These are phyloP conservation scores for Parmelia sp. DNA, from an alignment of 495 filamentous ascomycete genomes.

Conservation along the genomic window DNA sequence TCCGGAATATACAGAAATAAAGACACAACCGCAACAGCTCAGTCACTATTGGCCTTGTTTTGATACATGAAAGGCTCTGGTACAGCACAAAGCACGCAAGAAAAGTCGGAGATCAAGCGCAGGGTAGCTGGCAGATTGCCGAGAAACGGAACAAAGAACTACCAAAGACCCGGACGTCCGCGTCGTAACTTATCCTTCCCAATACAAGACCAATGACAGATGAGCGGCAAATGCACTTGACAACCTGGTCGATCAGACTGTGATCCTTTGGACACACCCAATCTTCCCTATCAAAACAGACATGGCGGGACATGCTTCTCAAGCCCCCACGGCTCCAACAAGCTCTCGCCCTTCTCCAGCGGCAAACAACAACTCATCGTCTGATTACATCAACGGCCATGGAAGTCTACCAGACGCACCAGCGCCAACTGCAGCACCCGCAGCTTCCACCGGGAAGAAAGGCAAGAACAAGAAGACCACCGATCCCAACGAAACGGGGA, in stretches of 20 bases:
- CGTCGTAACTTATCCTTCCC: background rate
- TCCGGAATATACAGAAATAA: background rate
- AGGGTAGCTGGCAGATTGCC: background rate
- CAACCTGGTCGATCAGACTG: background rate
- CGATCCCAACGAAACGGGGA: conserved; percentile 79
- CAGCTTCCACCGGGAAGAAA: conserved; percentile 53
- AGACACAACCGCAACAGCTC: background rate
- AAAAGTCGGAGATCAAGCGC: background rate
- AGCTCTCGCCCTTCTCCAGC: conserved; percentile 23
- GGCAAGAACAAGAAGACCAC: conserved; percentile 58
- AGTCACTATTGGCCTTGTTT: background rate
- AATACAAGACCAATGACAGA: background rate
- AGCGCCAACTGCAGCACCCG: conserved; percentile 31
- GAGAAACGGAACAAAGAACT: conserved; percentile 6
- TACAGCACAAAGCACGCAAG: background rate
- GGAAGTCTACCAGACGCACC: conserved; percentile 27
- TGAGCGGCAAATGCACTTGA: conserved; percentile 10
- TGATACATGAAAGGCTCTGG: background rate
- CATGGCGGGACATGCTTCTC: conserved; percentile 27
- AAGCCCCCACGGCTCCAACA: conserved; percentile 17
- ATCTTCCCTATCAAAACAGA: background rate
- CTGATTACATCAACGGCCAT: conserved; percentile 30
- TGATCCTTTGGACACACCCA: background rate
- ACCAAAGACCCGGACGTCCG: background rate
- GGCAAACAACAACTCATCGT: conserved; percentile 19